Percentiles rank a stretch among this genome's conserved stretches.
Conservation (phyloP, 495 filamentous ascomycete species). For the Penicillium soppii region DNA sequence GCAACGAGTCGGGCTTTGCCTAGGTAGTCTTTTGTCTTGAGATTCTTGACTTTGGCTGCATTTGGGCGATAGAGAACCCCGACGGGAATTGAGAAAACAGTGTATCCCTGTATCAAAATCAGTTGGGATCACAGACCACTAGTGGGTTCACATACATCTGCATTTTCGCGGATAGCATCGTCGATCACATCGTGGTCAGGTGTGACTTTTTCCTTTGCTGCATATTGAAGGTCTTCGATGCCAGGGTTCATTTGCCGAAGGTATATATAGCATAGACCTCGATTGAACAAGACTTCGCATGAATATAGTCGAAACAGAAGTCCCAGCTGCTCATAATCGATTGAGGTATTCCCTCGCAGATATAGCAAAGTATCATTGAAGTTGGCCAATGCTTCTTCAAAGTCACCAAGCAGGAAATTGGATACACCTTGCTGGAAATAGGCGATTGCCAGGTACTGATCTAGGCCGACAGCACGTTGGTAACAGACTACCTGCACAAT, state of each 20-base stretch:
- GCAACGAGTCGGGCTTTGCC: slow-evolving; percentile 94
- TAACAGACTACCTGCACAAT: slow-evolving; percentile 84
- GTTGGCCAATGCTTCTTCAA: slow-evolving; percentile 95
- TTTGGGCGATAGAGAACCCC: slow-evolving; percentile 94
- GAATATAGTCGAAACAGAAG: slow-evolving; percentile 95
- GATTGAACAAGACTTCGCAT: slow-evolving; percentile 97
- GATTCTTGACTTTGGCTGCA: slow-evolving; percentile 95
- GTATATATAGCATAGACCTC: slow-evolving; percentile 96
- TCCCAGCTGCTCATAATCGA: slow-evolving; percentile 97
- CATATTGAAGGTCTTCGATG: slow-evolving; percentile 87
- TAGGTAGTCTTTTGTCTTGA: slow-evolving; percentile 95
- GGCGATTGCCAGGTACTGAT: slow-evolving; percentile 93
- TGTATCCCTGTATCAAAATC: slow-evolving; percentile 71
- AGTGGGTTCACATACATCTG: slow-evolving; percentile 66
- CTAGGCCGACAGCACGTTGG: slow-evolving; percentile 81
- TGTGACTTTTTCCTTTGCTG: slow-evolving; percentile 93
- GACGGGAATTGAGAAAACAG: slow-evolving; percentile 97
- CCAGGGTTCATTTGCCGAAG: slow-evolving; percentile 86
- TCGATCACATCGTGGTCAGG: slow-evolving; percentile 97
- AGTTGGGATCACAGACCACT: not conserved
- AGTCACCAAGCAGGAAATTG: slow-evolving; percentile 96
- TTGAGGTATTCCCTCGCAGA: slow-evolving; percentile 91
- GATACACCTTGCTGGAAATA: slow-evolving; percentile 99
- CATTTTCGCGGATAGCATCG: slow-evolving; percentile 89
- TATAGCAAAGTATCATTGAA: slow-evolving; percentile 98